A percentile compares a stretch with the other conserved stretches of the same genome.
These are phyloP conservation scores for Epithemia pelagica DNA, from an alignment of 108 stramenopile genomes.

Conservation along the genomic window DNA sequence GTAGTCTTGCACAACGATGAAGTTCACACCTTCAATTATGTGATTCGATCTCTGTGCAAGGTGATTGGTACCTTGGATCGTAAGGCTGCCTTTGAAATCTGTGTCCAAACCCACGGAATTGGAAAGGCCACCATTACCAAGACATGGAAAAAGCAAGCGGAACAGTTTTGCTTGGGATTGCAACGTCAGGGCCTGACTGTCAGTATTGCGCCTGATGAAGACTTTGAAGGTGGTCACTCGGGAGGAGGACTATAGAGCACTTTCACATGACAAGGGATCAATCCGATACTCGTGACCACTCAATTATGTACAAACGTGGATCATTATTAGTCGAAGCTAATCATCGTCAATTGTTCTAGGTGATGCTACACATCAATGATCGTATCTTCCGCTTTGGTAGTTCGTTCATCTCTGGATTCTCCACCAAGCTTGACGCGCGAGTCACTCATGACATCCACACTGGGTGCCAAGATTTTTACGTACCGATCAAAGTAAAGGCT, in stretches of 20 bases:
- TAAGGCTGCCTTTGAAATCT: constrained; percentile 88
- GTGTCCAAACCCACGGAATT: constrained; percentile 83
- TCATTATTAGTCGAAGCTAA: no score
- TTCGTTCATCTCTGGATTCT: not conserved
- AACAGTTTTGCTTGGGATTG: constrained; percentile 82
- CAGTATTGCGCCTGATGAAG: constrained; percentile 86
- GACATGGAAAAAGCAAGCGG: constrained; percentile 88
- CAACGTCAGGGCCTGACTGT: constrained; percentile 89
- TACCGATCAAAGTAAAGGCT: constrained; percentile 96
- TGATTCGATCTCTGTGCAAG: constrained; percentile 83
- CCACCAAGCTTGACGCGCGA: constrained; percentile 26
- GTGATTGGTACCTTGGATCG: constrained; percentile 79
- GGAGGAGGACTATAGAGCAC: constrained; percentile 52
- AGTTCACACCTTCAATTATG: constrained; percentile 94
- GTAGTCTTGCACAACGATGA: constrained; percentile 95
- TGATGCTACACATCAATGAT: no score
- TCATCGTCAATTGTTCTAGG: no score
- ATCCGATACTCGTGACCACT: not conserved
- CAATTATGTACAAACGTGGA: no score
- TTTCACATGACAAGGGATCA: no score
- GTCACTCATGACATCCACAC: constrained; percentile 77
- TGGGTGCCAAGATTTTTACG: constrained; percentile 89
- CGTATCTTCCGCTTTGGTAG: no score
- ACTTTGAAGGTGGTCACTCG: constrained; percentile 74
- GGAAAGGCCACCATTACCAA: constrained; percentile 89